Base-by-base conservation (phyloP, 345 rosid species). In the Bretschneidera sinensis region DNA sequence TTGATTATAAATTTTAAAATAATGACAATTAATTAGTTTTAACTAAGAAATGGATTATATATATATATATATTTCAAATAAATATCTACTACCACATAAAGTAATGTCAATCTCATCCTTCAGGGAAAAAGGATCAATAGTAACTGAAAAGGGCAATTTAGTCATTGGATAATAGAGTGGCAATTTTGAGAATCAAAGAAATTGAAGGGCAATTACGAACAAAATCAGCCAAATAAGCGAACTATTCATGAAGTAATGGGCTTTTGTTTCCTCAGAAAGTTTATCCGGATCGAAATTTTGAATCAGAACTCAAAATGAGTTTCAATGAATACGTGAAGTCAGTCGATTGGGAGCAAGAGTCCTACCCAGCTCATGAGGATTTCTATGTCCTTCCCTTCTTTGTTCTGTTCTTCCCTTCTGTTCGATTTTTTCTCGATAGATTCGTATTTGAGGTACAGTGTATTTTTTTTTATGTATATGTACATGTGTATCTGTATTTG, bases 401-500 rank as follows among this genome's bases (percentile, higher is more conserved):
- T 60, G 86, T 78, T 28, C 65, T 94, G 56, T 83, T 83, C 84
- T 94, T 94, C 74, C 92, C 85, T 47, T 50, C 81, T 21, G 74
- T 82, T 67, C 85, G 99, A 3, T 86, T 83, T 80, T 76, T 90
- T 22, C 97, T 94, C 45, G 97, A 90, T 49, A 83, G 92, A 79
- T 81, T 85, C 75, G 83, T 90, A 43, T 90, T 88, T 63, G 87
- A 94, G 99, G 97, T 94, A 65, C 21, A 48, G 51, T 21, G 52
- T 17, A n/a, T 39, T 33, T 54, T 18, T 43, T 14, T 4, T 5
- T 34, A 31, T 14, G 11, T 25, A n/a, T n/a, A n/a, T n/a, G n/a
- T n/a, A n/a, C 18, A 13, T 51, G 19, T 47, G 33, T 17, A 5
- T 34, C 48, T 55, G 24, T 62, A 17, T 43, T 53, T 66, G 35